These are phyloP conservation scores for Acanthamoeba royreba DNA, from an alignment of 208 protist species.

Conservation along the genomic window DNA sequence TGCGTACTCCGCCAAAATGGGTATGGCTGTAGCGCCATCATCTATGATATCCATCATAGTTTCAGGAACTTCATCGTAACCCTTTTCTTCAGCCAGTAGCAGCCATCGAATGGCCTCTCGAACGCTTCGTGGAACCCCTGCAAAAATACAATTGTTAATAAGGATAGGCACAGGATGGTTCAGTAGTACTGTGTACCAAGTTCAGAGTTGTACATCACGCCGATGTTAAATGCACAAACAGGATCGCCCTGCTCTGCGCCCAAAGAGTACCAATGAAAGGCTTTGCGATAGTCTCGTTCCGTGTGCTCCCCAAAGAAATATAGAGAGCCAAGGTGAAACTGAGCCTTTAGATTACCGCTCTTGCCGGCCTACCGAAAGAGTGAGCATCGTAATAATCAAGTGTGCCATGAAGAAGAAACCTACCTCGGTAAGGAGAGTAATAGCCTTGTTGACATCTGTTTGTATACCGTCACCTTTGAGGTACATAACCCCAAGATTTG, in stretches of 20 bases:
- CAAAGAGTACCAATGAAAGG: background rate
- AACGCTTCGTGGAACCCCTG: background rate
- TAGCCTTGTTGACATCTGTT: background rate
- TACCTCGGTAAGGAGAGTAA: background rate
- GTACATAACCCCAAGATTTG: background rate
- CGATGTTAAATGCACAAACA: background rate
- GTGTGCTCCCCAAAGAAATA: background rate
- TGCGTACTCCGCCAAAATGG: background rate
- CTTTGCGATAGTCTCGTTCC: background rate
- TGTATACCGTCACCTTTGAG: background rate
- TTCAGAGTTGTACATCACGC: background rate
- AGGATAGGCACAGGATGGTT: background rate
- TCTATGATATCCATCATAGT: background rate
- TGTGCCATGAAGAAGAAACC: too few species aligned
- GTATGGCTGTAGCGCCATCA: background rate
- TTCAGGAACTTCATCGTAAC: background rate
- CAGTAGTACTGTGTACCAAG: background rate
- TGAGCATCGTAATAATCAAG: too few species aligned
- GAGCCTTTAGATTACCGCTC: background rate
- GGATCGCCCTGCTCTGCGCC: background rate
- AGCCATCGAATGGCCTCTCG: background rate
- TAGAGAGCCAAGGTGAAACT: background rate
- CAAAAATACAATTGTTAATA: background rate
- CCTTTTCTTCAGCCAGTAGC: background rate
- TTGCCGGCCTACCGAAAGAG: background rate